Evolutionary conservation across 2,329 filamentous ascomycete species (phyloP).

Genomic region (Rutstroemia sp.): DNA sequence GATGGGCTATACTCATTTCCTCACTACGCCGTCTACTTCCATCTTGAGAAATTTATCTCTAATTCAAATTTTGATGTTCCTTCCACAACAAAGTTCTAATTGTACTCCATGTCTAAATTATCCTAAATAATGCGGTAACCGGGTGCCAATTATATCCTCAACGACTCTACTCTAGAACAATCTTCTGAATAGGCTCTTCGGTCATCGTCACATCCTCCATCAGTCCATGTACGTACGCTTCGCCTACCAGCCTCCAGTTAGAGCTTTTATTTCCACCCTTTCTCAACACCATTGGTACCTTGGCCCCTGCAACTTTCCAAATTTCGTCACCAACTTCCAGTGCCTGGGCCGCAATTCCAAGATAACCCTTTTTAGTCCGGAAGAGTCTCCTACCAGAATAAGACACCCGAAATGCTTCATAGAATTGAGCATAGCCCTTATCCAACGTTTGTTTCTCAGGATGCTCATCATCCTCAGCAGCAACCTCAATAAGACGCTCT

Average conservation of each 20-base stretch:
- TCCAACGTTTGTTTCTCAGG: neutral
- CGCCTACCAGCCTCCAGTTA: neutral
- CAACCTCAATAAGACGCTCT: neutral
- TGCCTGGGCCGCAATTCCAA: slow-evolving; percentile 3
- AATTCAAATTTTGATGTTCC: too few relatives aligned
- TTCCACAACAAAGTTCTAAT: too few relatives aligned
- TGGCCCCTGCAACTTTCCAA: slow-evolving; percentile 4
- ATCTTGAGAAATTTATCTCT: too few relatives aligned
- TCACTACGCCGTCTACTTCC: neutral
- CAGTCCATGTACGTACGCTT: slow-evolving; percentile 5
- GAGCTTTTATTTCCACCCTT: neutral
- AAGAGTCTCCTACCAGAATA: slow-evolving; percentile 12
- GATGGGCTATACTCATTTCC: too few relatives aligned
- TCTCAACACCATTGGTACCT: slow-evolving; percentile 5
- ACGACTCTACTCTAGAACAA: too few relatives aligned
- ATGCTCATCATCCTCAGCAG: neutral
- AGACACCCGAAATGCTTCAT: slow-evolving; percentile 5
- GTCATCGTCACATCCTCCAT: neutral
- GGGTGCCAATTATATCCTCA: too few relatives aligned
- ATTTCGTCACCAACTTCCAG: neutral
- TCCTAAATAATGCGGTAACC: too few relatives aligned
- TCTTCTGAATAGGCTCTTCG: too few relatives aligned
- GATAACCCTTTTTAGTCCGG: neutral
- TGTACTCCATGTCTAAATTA: too few relatives aligned
- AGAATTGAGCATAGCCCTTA: slow-evolving; percentile 2